phyloP scores from a whole-genome alignment of 2,329 filamentous ascomycete species.

The Leptographium galeiforme region DNA sequence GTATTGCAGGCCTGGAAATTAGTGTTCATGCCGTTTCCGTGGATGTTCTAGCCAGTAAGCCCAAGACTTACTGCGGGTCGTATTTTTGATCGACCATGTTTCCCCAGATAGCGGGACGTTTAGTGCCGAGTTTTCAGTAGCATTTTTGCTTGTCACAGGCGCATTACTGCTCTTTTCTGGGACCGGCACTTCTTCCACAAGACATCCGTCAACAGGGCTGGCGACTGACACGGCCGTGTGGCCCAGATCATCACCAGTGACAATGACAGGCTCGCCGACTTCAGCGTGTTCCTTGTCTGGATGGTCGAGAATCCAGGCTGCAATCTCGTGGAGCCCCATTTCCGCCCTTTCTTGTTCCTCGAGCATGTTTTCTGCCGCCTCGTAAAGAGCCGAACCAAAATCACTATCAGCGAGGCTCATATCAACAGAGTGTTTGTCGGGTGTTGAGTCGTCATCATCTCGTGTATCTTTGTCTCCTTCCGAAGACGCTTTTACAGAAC shows the following conservation, averaged over 20 bases:
- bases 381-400: background rate
- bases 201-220: background rate
- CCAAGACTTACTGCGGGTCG: background rate
- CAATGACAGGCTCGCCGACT: background rate
- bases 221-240: background rate
- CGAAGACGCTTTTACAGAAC: background rate
- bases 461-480: background rate
- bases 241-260: background rate
- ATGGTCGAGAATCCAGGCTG: background rate
- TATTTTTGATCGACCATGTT: background rate
- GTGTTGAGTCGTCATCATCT: background rate
- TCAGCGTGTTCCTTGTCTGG: background rate
- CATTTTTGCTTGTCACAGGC: background rate
- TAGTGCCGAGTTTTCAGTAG: background rate
- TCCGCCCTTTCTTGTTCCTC: background rate
- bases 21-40: background rate
- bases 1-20: conserved; percentile 5
- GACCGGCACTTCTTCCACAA: background rate
- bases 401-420: background rate
- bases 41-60: background rate
- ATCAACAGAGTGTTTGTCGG: background rate
- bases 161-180: background rate
- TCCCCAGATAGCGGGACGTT: background rate
- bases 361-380: background rate
- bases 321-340: background rate